Conservation (phyloP, 2,329 filamentous ascomycete species). For the Aspergillus spinulosporus region DNA sequence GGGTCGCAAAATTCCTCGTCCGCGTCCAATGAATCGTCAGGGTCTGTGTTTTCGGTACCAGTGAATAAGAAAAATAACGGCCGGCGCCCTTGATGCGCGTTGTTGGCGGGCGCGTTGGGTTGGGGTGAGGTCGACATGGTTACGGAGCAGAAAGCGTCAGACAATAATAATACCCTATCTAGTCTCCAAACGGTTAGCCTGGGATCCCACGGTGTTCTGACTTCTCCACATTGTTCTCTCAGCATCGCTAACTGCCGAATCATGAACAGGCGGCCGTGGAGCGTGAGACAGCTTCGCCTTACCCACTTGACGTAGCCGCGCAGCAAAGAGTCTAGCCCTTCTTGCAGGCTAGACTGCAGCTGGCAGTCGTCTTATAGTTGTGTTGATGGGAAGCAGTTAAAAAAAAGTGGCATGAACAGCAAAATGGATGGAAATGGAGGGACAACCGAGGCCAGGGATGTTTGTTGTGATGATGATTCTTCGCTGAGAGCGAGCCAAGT, state of each 20-base stretch:
- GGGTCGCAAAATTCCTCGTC: conserved; percentile 32
- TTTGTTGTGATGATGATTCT: not conserved
- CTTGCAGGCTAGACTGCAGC: conserved; percentile 3
- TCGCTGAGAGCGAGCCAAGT: too few relatives aligned
- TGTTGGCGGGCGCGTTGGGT: conserved; percentile 23
- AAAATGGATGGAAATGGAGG: not conserved
- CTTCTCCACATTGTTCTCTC: conserved; percentile 25
- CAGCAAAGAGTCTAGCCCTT: conserved; percentile 10
- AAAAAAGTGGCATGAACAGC: not conserved
- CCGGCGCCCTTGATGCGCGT: conserved; percentile 25
- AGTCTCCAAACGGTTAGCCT: conserved; percentile 14
- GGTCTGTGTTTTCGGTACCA: conserved; percentile 37
- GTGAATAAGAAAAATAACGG: conserved; percentile 30
- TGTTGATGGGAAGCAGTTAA: not conserved
- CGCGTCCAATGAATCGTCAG: conserved; percentile 32
- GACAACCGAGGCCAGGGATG: not conserved
- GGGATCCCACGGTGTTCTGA: conserved; percentile 27
- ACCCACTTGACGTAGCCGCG: conserved; percentile 14
- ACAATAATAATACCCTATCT: conserved; percentile 7
- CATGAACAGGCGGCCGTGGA: not conserved
- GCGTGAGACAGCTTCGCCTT: conserved; percentile 6
- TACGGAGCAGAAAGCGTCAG: conserved; percentile 21
- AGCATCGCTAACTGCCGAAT: conserved; percentile 6
- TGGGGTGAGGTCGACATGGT: conserved; percentile 35
- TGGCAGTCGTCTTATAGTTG: not conserved